These are phyloP conservation scores for Diaporthe citriasiana DNA, from an alignment of 2,329 filamentous ascomycete species.

Conservation along the genomic window DNA sequence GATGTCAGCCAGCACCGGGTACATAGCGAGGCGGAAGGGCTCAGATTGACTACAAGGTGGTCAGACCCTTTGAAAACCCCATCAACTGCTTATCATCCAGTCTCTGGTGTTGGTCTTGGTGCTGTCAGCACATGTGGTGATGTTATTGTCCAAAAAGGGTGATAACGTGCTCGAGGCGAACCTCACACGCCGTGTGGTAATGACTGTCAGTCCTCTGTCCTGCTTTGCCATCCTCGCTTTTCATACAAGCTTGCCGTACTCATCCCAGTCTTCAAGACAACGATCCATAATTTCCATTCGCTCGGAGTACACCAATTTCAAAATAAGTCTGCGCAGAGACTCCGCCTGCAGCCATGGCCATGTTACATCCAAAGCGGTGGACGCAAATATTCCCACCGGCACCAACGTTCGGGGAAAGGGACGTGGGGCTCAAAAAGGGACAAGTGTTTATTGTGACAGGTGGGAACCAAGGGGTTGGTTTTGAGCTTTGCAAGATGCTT, in stretches of 20 bases:
- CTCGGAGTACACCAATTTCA: background rate
- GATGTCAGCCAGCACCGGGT: slow-evolving; percentile 3
- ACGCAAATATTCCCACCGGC: slow-evolving; percentile 23
- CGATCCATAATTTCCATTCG: too few species aligned
- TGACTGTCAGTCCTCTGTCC: background rate
- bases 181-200: background rate
- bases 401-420: slow-evolving; percentile 12
- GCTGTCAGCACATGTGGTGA: background rate
- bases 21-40: background rate
- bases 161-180: background rate
- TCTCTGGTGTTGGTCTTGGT: too few species aligned
- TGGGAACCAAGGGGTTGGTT: slow-evolving; percentile 57
- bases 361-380: slow-evolving; percentile 21
- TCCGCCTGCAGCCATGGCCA: background rate
- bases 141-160: background rate
- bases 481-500: slow-evolving; percentile 63
- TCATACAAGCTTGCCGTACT: background rate
- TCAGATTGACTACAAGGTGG: too few species aligned
- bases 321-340: background rate
- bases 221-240: background rate
- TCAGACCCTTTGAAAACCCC: too few species aligned
- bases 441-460: slow-evolving; percentile 63
- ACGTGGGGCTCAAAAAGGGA: slow-evolving; percentile 1
- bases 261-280: background rate
- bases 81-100: background rate